phyloP scores from a whole-genome alignment of 176 grass and related monocot species.

The Pontederia paniculata region DNA sequence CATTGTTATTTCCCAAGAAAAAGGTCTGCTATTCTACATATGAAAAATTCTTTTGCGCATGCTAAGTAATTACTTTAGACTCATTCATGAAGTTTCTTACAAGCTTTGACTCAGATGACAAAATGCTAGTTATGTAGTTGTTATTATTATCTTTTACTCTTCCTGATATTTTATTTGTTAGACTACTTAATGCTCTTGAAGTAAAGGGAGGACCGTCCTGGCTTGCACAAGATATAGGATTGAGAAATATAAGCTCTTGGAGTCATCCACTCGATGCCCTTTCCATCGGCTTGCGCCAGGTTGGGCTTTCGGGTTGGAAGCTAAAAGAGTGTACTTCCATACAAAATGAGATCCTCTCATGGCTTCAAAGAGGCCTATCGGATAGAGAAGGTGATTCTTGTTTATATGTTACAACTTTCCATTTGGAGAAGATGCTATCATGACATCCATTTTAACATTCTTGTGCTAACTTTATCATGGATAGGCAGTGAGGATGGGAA shows the following conservation, averaged over 20 bases:
- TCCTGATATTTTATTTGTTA: slow-evolving; percentile 20
- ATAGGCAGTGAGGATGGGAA: slow-evolving; percentile 74
- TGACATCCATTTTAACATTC: slow-evolving; percentile 1
- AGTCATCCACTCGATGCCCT: slow-evolving; percentile 61
- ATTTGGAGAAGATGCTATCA: neutral
- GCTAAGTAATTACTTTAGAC: no score
- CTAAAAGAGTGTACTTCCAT: slow-evolving; percentile 68
- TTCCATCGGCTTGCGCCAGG: slow-evolving; percentile 58
- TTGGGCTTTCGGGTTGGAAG: slow-evolving; percentile 84
- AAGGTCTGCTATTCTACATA: no score
- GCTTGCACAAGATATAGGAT: slow-evolving; percentile 48
- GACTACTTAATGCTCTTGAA: slow-evolving; percentile 75
- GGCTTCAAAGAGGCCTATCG: slow-evolving; percentile 67
- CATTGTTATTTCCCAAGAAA: no score
- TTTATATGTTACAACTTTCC: slow-evolving; percentile 1
- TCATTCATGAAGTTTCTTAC: no score
- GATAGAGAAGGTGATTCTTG: slow-evolving; percentile 57
- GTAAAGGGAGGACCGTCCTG: slow-evolving; percentile 51
- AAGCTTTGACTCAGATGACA: no score
- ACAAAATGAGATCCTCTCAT: slow-evolving; percentile 65
- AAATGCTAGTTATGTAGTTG: neutral
- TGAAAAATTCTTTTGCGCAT: no score
- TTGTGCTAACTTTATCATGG: slow-evolving; percentile 18
- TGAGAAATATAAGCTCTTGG: slow-evolving; percentile 48
- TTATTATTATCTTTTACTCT: neutral